phyloP scores from a whole-genome alignment of 176 grass and related monocot genomes.

The Aegilops speltoides region DNA sequence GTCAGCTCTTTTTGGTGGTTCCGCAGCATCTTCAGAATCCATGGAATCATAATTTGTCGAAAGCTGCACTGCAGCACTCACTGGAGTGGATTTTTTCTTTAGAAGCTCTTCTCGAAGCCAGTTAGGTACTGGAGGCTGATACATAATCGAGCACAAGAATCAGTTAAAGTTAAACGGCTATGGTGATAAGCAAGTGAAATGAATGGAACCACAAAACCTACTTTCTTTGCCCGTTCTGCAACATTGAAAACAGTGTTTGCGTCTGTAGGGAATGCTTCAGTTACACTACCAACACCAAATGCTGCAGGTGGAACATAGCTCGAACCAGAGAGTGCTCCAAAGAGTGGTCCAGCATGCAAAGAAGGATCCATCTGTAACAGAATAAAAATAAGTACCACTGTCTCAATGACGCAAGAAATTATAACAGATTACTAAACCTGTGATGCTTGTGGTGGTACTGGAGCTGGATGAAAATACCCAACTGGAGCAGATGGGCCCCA shows the following conservation, averaged over 20 bases:
- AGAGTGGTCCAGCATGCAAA: conserved; percentile 47
- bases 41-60: conserved; percentile 43
- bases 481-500: conserved; percentile 63
- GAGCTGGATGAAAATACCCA: conserved; percentile 51
- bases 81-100: conserved; percentile 71
- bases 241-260: conserved; percentile 50
- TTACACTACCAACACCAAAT: conserved; percentile 64
- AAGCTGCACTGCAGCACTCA: conserved; percentile 33
- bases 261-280: conserved; percentile 58
- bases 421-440: conserved; percentile 42
- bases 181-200: conserved; percentile 19
- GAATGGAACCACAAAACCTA: conserved; percentile 15
- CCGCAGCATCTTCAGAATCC: conserved; percentile 56
- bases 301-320: conserved; percentile 60
- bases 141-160: conserved; percentile 32
- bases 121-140: conserved; percentile 84
- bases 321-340: conserved; percentile 51
- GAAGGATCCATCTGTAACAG: conserved; percentile 64
- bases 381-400: conserved; percentile 28
- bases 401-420: background rate
- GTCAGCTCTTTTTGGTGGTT: conserved; percentile 47
- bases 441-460: conserved; percentile 49
- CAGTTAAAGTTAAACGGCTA: conserved; percentile 15
- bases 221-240: conserved; percentile 83
- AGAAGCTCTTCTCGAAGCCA: conserved; percentile 98